Base-by-base conservation (phyloP, 768 basidiomycete species). In the Fibroporia radiculosa region DNA sequence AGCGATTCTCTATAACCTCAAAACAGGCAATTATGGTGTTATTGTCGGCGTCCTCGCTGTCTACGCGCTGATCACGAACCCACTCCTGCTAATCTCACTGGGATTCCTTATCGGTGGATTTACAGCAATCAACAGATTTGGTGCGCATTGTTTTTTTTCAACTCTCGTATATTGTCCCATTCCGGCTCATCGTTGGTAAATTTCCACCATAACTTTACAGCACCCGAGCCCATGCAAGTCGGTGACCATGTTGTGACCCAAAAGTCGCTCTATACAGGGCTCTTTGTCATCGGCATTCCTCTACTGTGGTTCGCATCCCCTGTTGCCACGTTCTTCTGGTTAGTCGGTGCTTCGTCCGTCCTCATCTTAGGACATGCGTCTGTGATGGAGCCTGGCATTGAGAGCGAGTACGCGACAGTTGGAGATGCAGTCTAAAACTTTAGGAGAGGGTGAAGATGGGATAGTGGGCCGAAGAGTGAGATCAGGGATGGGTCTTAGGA, bases 101-200 rank as follows among this genome's bases (percentile, higher is more conserved):
- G 74, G 68, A 18, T 93, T 98, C 74, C 80, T 98, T 51, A 78
- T 93, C 49, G 89, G 91, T 26, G 95, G 95, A 4, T 97, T 97
- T 67, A 64, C 80, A 18, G 77, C 78, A 32, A 93, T 97, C 66
- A 93, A 92, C 68, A 80, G 72, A 59, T 95, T 84, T 53, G 92
- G 93, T 93, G 51, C 59, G 80, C 67, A 37, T 24, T 14, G 19
- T 29, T 16, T 35, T 20, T 27, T 32, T 12, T 24, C 18, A 19
- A 23, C 35, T 32, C 32, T 44, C 35, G 3, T 24, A 20, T 23
- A 35, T 47, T 12, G 27, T 31, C 8, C 29, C 29, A 31, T n/a
- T 31, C 29, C n/a, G 8, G 29, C 29, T 31, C n/a, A 8, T 31
- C 10, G 10, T n/a, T 31, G 10, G n/a, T n/a, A 31, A n/a, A n/a